These are phyloP conservation scores for Pseudocercospora cruenta DNA, from an alignment of 2,329 filamentous ascomycete genomes.

Conservation along the genomic window DNA sequence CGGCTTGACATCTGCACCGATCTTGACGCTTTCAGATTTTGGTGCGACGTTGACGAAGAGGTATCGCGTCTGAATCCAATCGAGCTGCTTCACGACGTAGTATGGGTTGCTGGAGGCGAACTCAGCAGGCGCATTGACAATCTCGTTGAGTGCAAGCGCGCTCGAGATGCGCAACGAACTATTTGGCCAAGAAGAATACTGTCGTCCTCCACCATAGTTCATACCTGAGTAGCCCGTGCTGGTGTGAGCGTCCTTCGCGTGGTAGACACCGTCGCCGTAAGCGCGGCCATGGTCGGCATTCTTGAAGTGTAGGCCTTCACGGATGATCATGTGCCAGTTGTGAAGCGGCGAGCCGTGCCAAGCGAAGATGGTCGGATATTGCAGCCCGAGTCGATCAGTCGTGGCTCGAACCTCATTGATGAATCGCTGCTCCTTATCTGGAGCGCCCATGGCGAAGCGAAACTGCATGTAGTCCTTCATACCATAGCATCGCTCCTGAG, in stretches of 20 bases:
- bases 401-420: constrained; percentile 61
- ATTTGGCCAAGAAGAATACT: constrained; percentile 60
- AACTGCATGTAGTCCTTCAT: constrained; percentile 77
- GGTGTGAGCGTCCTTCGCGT: constrained; percentile 62
- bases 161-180: constrained; percentile 63
- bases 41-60: constrained; percentile 63
- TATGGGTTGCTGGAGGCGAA: constrained; percentile 63
- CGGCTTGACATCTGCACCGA: constrained; percentile 29
- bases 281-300: constrained; percentile 66
- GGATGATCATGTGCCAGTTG: constrained; percentile 91
- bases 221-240: constrained; percentile 58
- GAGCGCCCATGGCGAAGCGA: constrained; percentile 82
- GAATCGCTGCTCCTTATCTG: constrained; percentile 82
- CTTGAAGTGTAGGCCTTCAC: constrained; percentile 77
- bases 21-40: constrained; percentile 21
- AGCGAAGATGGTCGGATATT: constrained; percentile 74
- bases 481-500: constrained; percentile 58
- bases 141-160: constrained; percentile 77
- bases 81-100: constrained; percentile 72
- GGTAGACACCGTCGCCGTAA: constrained; percentile 80
- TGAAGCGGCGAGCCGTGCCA: constrained; percentile 78
- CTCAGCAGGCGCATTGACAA: constrained; percentile 71
- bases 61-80: constrained; percentile 91
- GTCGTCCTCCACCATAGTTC: constrained; percentile 2
- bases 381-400: constrained; percentile 43